Conservation (phyloP, 257 asterid species). For the Solanum corneliomulleri region DNA sequence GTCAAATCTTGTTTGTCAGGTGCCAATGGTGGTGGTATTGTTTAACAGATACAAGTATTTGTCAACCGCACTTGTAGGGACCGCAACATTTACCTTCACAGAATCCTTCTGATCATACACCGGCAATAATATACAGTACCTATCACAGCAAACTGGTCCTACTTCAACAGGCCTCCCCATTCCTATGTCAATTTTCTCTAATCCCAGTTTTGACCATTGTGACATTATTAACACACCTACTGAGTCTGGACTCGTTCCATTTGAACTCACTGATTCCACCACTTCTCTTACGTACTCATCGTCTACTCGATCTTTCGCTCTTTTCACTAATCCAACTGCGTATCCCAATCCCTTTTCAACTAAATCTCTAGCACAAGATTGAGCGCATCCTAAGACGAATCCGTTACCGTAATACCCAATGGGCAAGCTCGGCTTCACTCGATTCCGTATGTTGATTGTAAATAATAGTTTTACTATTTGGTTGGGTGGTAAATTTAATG, state of each 20-base stretch:
- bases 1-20: neutral
- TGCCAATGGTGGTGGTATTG: neutral
- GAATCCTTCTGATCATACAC: constrained; percentile 12
- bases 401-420: constrained; percentile 61
- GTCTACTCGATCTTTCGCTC: constrained; percentile 48
- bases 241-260: constrained; percentile 32
- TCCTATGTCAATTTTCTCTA: constrained; percentile 53
- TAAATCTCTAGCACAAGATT: constrained; percentile 20
- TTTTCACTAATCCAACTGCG: constrained; percentile 25
- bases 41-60: constrained; percentile 30
- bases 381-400: constrained; percentile 51
- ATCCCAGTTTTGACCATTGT: constrained; percentile 67
- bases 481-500: constrained; percentile 30
- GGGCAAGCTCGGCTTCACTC: constrained; percentile 48
- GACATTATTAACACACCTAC: constrained; percentile 59
- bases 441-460: constrained; percentile 39
- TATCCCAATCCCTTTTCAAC: constrained; percentile 15
- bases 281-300: constrained; percentile 51
- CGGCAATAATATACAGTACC: constrained; percentile 45
- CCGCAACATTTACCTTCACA: constrained; percentile 42
- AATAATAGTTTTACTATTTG: constrained; percentile 43
- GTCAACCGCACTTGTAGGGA: constrained; percentile 37
- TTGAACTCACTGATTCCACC: constrained; percentile 41
- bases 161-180: constrained; percentile 47
- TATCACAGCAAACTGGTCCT: constrained; percentile 40